A percentile compares a stretch with the other conserved stretches of the same genome.
These are phyloP conservation scores for Saccharomycopsis malanga DNA, from an alignment of 805 yeast genomes.

Conservation along the genomic window DNA sequence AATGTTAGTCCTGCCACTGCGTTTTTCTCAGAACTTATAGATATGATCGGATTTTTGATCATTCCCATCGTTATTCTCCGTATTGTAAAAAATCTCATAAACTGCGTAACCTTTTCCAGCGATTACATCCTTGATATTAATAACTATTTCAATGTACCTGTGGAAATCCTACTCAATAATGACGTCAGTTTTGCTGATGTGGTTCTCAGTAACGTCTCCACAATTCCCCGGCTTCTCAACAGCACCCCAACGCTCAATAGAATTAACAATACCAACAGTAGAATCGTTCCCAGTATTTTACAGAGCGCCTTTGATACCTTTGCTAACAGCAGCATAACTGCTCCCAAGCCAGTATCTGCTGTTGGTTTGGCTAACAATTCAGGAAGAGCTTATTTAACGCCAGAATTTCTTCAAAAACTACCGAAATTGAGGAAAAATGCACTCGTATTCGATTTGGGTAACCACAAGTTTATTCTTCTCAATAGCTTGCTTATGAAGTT, in stretches of 20 bases:
- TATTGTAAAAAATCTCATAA: conserved; percentile 9
- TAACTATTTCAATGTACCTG: conserved; percentile 11
- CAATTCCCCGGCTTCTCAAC: not conserved
- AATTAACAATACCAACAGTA: not conserved
- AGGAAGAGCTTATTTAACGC: not conserved
- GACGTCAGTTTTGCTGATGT: not conserved
- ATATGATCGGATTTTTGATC: conserved; percentile 13
- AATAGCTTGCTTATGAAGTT: conserved; percentile 15
- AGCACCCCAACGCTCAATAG: not conserved
- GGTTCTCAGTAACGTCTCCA: not conserved
- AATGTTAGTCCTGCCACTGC: not conserved
- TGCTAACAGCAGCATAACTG: not conserved
- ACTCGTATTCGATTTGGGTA: not conserved
- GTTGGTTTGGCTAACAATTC: not conserved
- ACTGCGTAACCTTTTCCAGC: conserved; percentile 17
- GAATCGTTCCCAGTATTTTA: not conserved
- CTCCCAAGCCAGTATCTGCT: not conserved
- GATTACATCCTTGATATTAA: conserved; percentile 12
- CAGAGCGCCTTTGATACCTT: too few relatives aligned
- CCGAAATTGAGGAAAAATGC: too few relatives aligned
- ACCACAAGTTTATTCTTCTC: not conserved
- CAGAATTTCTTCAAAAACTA: too few relatives aligned
- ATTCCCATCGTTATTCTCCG: conserved; percentile 9
- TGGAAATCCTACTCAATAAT: conserved; percentile 2
- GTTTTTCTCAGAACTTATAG: conserved; percentile 5